Evolutionary conservation across 306 rosid genomes (phyloP).

Genomic region (Herpetospermum pedunculosum): DNA sequence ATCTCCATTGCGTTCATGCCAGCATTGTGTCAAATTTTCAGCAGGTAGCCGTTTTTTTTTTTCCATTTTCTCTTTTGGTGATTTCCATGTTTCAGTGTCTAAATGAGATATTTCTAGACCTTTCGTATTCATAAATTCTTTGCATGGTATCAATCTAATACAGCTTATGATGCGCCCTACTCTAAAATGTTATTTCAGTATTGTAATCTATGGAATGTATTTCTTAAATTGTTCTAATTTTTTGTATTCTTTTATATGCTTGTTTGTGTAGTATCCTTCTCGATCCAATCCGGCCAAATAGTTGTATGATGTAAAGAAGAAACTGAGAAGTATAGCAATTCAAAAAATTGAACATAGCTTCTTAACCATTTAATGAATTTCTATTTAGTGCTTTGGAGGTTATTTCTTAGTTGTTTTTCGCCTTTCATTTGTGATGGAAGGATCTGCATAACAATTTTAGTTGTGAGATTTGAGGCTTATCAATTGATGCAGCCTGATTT

Average conservation of each 20-base stretch:
- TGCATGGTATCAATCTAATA: neutral
- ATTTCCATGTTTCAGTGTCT: neutral
- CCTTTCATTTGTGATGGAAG: neutral
- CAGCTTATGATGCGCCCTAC: neutral
- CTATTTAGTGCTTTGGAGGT: too few relatives aligned
- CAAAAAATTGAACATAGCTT: neutral
- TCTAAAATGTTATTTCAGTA: neutral
- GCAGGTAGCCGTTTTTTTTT: constrained; percentile 31
- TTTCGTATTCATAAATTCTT: neutral
- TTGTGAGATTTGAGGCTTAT: neutral
- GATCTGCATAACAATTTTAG: neutral
- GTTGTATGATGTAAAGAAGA: neutral
- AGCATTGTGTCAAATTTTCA: constrained; percentile 36
- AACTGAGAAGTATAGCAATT: neutral
- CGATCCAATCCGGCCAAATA: neutral
- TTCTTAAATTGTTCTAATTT: neutral
- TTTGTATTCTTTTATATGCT: neutral
- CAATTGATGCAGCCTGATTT: neutral
- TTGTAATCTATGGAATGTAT: neutral
- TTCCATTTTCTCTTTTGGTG: neutral
- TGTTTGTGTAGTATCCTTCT: neutral
- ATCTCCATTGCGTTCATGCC: constrained; percentile 40
- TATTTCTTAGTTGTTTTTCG: neutral
- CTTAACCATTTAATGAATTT: neutral
- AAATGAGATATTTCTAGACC: neutral